Evolutionary conservation across 2,329 filamentous ascomycete genomes (phyloP).

Genomic region (Teratosphaeria gauchensis): DNA sequence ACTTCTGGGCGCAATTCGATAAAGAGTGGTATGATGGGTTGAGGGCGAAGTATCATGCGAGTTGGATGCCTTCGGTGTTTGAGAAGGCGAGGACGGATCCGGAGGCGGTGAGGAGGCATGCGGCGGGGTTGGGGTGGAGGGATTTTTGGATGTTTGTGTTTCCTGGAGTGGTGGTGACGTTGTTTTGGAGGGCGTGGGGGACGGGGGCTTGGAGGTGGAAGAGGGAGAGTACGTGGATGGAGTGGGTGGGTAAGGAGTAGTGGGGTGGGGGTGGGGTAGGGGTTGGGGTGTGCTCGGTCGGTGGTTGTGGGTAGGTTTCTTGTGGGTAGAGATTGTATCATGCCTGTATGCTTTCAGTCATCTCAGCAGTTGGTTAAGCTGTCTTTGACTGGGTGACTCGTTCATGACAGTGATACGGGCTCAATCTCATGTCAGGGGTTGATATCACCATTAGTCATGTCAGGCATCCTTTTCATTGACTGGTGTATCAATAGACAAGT

Average conservation of each 20-base stretch:
- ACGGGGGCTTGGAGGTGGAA: conserved; percentile 11
- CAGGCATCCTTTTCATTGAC: too few relatives aligned
- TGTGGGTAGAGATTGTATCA: too few relatives aligned
- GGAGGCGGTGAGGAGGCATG: conserved; percentile 1
- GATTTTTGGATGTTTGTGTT: conserved; percentile 29
- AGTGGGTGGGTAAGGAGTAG: conserved; percentile 1
- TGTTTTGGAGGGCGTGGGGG: conserved; percentile 12
- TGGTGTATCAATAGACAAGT: too few relatives aligned
- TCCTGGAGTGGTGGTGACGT: conserved; percentile 29
- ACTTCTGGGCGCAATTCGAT: conserved; percentile 60
- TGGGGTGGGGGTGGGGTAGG: too few relatives aligned
- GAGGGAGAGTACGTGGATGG: conserved; percentile 24
- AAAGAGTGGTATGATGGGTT: conserved; percentile 52
- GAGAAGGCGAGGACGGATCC: conserved; percentile 57
- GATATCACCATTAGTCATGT: too few relatives aligned
- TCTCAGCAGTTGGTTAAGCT: too few relatives aligned
- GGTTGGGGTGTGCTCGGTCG: too few relatives aligned
- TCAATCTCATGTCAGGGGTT: too few relatives aligned
- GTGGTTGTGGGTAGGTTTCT: too few relatives aligned
- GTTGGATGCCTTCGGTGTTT: conserved; percentile 55
- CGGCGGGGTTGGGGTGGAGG: conserved; percentile 21
- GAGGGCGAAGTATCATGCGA: conserved; percentile 53
- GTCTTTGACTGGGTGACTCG: too few relatives aligned
- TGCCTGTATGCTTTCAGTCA: too few relatives aligned
- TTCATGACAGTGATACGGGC: too few relatives aligned